Conservation (phyloP, 495 filamentous ascomycete genomes). For the Tuber melanosporum region DNA sequence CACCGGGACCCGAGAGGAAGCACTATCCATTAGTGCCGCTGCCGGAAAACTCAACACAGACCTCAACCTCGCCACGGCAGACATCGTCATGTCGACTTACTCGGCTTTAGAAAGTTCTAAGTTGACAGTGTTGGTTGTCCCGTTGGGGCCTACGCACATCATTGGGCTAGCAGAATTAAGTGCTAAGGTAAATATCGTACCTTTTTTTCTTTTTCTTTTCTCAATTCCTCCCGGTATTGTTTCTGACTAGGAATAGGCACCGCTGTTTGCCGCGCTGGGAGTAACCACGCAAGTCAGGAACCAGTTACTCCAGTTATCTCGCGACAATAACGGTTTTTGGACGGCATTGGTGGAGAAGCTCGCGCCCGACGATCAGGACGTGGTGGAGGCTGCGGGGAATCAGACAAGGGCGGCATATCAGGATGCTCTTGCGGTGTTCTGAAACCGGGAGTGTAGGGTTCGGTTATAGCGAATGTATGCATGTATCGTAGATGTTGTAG, state of each 20-base stretch:
- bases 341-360: neutral
- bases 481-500: neutral
- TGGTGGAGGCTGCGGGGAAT: neutral
- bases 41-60: neutral
- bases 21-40: neutral
- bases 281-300: rapidly evolving
- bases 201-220: neutral
- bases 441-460: neutral
- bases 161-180: neutral
- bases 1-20: neutral
- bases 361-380: neutral
- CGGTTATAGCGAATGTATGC: neutral
- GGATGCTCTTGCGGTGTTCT: neutral
- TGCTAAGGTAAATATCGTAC: neutral
- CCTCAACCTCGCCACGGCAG: neutral
- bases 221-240: too few species aligned
- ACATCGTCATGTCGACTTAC: neutral
- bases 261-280: neutral
- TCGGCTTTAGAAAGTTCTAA: neutral
- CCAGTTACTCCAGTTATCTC: neutral
- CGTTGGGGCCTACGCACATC: neutral
- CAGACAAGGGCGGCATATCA: neutral
- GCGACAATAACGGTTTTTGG: neutral
- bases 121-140: neutral
- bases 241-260: neutral